Evolutionary conservation across 768 basidiomycete genomes (phyloP), one percentile per base, ranked within the genome.

Genomic region (Serendipita vermifera): DNA sequence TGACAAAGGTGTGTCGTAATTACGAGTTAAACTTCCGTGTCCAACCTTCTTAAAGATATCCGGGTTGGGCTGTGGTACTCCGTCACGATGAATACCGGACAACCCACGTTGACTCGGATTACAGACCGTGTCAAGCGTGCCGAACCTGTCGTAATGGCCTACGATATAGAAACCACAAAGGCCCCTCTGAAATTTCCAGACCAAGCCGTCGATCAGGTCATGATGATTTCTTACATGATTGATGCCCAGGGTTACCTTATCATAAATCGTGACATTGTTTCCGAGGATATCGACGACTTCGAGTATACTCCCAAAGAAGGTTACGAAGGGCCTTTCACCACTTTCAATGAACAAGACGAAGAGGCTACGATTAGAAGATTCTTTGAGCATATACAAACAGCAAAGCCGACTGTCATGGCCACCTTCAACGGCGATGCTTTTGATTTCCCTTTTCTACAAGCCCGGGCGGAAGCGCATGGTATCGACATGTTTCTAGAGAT

Each of bases 201-300:
- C 71, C 85, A 92, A 62, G 79, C 81, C 5, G 83, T 89, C 24
- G 96, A 98, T 72, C 93, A 97, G 67, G 91, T 99, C 63, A 99
- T 99, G 94, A 99, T 99, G 96, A 98, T 99, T 60, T 99, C 96
- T 39, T 99, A 98, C 70, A 98, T 99, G 93, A 75, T 99, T 15
- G 96, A 99, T 66, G 94, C 92, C 0, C 89, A 93, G 68, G 96
- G 96, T 0, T 99, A 87, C 66, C 79, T 99, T 59, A 97, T 99
- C 69, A 96, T 91, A 20, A 98, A 98, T 64, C 78, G 96, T 38
- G 96, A 99, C 61, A 97, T 98, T 53, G 90, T 98, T 58, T 83
- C 85, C 59, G 93, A 97, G 65, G 90, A 98, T 64, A 97, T 99
- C 59, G 92, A 96, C 38, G 87, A 99, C 67, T 98, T 99, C 64